phyloP scores from a whole-genome alignment of 495 filamentous ascomycete species.

The Aspergillus funiculosus region DNA sequence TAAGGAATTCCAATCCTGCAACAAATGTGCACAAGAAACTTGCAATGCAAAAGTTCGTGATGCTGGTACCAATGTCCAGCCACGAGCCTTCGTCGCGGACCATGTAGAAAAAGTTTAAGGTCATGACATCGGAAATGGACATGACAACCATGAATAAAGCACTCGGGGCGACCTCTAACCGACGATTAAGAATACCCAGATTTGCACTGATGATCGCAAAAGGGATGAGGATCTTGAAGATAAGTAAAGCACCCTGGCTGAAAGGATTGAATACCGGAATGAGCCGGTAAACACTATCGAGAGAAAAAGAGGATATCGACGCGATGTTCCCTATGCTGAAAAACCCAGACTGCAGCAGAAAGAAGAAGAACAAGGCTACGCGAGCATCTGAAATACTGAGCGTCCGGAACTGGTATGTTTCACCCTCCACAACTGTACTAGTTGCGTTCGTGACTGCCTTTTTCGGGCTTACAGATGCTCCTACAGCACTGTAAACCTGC shows the following conservation, averaged over 20 bases:
- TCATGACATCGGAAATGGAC: constrained; percentile 85
- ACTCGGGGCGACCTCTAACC: constrained; percentile 71
- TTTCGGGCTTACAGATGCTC: constrained; percentile 14
- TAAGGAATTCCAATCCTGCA: constrained; percentile 76
- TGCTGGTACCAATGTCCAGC: constrained; percentile 95
- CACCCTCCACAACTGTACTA: constrained; percentile 27
- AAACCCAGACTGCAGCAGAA: constrained; percentile 89
- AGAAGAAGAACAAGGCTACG: constrained; percentile 89
- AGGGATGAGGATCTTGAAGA: constrained; percentile 88
- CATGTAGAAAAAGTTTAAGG: constrained; percentile 96
- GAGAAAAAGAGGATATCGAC: constrained; percentile 87
- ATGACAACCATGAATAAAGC: constrained; percentile 94
- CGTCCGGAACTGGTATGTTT: constrained; percentile 55
- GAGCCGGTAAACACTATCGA: constrained; percentile 87
- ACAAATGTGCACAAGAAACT: constrained; percentile 89
- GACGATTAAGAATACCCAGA: constrained; percentile 85
- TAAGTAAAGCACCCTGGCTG: constrained; percentile 77
- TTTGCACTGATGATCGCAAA: constrained; percentile 92
- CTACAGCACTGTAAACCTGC: constrained; percentile 14
- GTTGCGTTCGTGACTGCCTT: constrained; percentile 28
- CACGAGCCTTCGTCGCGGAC: constrained; percentile 94
- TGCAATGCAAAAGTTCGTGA: constrained; percentile 90
- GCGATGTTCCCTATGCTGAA: constrained; percentile 97
- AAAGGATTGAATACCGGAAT: constrained; percentile 93
- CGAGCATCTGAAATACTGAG: constrained; percentile 77